Conservation (phyloP, 257 asterid genomes). For the Echium plantagineum region DNA sequence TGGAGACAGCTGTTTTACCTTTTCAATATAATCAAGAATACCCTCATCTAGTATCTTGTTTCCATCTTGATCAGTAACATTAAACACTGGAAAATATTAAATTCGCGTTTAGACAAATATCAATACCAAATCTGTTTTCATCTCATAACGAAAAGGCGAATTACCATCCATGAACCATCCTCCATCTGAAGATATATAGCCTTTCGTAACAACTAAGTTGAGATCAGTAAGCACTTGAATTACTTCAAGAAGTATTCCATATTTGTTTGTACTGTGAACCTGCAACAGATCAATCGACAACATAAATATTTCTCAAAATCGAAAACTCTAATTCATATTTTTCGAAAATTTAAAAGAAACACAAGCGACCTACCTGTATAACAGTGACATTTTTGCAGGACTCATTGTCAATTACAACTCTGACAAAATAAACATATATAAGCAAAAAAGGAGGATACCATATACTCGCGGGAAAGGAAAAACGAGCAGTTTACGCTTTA, state of each 20-base stretch:
- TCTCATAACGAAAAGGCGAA: not conserved
- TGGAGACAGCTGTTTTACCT: constrained; percentile 11
- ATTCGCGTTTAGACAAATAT: not conserved
- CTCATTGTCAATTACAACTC: constrained; percentile 23
- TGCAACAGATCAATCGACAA: constrained; percentile 2
- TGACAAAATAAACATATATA: constrained; percentile 6
- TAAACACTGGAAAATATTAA: constrained; percentile 13
- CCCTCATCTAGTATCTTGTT: constrained; percentile 17
- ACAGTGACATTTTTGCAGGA: constrained; percentile 20
- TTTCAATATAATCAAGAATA: constrained; percentile 13
- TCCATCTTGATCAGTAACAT: constrained; percentile 24
- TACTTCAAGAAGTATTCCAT: constrained; percentile 21
- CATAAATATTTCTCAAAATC: not conserved
- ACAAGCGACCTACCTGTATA: constrained; percentile 13
- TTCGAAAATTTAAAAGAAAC: constrained; percentile 4
- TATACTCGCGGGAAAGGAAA: no score
- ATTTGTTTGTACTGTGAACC: constrained; percentile 24
- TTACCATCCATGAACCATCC: constrained; percentile 30
- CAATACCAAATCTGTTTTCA: not conserved
- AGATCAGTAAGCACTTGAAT: constrained; percentile 22
- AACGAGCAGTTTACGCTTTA: no score
- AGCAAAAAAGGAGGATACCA: not conserved
- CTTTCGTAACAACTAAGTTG: constrained; percentile 17
- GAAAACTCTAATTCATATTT: no score
- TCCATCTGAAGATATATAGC: constrained; percentile 22